Evolutionary conservation across 1,284 basidiomycete genomes (phyloP), one percentile per base, ranked within the genome.

Genomic region (Leccinum holopus): DNA sequence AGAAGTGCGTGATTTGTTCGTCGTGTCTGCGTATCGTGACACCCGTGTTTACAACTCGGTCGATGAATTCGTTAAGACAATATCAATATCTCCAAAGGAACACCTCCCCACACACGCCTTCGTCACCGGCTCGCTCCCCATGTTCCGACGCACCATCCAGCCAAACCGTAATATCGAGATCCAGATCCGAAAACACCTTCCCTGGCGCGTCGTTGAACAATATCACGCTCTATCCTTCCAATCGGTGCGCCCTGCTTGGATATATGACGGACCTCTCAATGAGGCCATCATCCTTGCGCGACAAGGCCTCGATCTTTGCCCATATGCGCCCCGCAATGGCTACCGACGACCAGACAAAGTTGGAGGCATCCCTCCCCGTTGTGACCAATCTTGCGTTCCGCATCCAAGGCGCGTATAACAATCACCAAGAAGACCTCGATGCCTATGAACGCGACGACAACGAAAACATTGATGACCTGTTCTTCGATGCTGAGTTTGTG

Each of bases 21-120:
- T 98, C 77, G 84, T 91, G 66, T 91, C 91, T 39, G 96, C 97
- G n/a, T 99, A 99, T 81, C 86, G 91, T 73, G 86, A 95, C 75
- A 98, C 96, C 14, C 86, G 90, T 65, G 86, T 96, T 64, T 98
- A 88, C 85, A 89, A 88, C 69, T 90, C 85, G 12, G 86, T 98
- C 63, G 92, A 95, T 47, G 96, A 97, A 65, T 97, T 94, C 73
- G 78, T 88, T 73, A 86, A 86, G 72, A 85, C 32, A 32, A 32
- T 32, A 32, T 32, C 83, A 66, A 85, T 92, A 83, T 77, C 84
- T 47, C 80, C 80, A 33, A 81, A 78, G 61, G 84, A 88, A 62
- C 80, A 78, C 87, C 53, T 32, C 32, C 32, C 32, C 32, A 32
- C 32, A 32, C 84, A 82, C 60, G 95, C 94, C 9, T 86, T 98